A percentile compares a stretch with the other conserved stretches of the same genome.
These are phyloP conservation scores for Cicer arietinum DNA, from an alignment of 306 rosid genomes.

Conservation along the genomic window DNA sequence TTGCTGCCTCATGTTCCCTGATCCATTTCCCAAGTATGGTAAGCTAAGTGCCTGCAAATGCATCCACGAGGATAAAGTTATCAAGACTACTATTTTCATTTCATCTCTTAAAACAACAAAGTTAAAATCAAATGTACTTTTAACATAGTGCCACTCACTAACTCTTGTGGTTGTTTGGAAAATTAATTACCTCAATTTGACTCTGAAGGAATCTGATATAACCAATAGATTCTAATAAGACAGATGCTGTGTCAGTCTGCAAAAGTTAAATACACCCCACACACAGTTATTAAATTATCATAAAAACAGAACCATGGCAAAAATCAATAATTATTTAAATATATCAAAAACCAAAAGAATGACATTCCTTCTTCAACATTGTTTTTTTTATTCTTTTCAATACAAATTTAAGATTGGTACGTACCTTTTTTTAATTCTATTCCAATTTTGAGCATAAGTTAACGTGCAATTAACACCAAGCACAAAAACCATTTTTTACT, in stretches of 20 bases:
- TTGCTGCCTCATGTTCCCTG: conserved; percentile 68
- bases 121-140: not conserved
- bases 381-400: conserved; percentile 29
- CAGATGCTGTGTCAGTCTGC: conserved; percentile 99
- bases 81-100: no score
- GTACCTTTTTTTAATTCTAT: conserved; percentile 21
- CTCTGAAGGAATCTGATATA: conserved; percentile 99
- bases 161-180: conserved; percentile 50
- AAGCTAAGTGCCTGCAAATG: conserved; percentile 86
- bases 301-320: not conserved
- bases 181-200: conserved; percentile 92
- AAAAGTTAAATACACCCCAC: conserved; percentile 60
- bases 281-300: conserved; percentile 28
- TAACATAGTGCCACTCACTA: conserved; percentile 36
- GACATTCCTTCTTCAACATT: not conserved
- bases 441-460: not conserved
- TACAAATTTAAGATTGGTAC: not conserved
- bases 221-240: conserved; percentile 98
- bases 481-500: not conserved
- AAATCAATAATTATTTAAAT: not conserved
- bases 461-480: not conserved
- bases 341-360: not conserved
- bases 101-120: not conserved
- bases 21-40: conserved; percentile 84
- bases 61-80: not conserved